Evolutionary conservation across 202 grass and related monocot species (phyloP), one percentile per base, ranked within the genome.

Genomic region (Setaria italica): DNA sequence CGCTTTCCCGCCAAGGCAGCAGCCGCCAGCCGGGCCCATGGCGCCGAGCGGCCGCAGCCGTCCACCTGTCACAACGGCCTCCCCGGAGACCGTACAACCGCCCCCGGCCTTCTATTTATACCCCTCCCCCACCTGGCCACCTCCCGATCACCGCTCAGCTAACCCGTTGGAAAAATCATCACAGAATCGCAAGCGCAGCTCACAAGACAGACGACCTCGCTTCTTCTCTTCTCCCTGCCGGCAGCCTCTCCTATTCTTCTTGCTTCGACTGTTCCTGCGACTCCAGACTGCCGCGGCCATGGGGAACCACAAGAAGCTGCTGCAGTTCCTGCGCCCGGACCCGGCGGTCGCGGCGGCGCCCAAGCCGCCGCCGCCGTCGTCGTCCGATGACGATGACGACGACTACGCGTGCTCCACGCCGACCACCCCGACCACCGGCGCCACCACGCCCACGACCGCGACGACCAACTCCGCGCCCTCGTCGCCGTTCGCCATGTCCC

Each of bases 241-340:
- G n/a, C 9, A 8, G 39, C 37, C 37, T 20, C 13, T 56, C 17
- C 37, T 39, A 4, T 29, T 29, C n/a, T 62, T 30, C 58, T 62
- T 5, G 58, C 58, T 30, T 62, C 21, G 3, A 29, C 25, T 25
- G 25, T 62, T 33, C 20, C 29, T 13, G 25, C 29, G 6, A 62
- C 29, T 1, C 10, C 21, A 2, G n/a, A 4, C n/a, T 21, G 3
- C 55, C 1, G 30, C 11, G n/a, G 57, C n/a, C 11, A 95, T 95
- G 93, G 88, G 81, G 73, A 74, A 85, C 20, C 86, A 25, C 80
- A 95, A 92, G 33, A 95, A 93, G 56, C 25, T 95, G 4, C 82
- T 91, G 13, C 87, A 89, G 72, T 64, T 95, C 41, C 80, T 95
- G 1, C 89, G 78, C 15, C 60, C 88, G 1, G 90, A 90, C 71